Base-by-base conservation (phyloP, 2,329 filamentous ascomycete species). In the Bipolaris zeicola region DNA sequence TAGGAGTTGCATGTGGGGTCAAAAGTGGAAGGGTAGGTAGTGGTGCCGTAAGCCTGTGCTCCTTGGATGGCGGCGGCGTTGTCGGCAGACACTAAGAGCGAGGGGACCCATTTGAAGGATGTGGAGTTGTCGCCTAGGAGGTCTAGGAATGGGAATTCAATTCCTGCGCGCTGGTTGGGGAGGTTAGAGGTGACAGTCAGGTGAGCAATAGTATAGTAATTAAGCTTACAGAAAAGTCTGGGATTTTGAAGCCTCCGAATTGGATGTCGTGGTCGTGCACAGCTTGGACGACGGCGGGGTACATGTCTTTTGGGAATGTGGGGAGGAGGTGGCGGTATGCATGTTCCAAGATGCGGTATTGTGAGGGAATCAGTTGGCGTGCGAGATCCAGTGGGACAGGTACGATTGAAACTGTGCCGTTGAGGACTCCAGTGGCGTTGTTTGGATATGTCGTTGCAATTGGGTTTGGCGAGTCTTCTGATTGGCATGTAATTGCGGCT, bases 91-190 rank as follows among this genome's bases (percentile, higher is more conserved):
- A 85, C 79, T 54, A 85, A 69, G 50, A 83, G 76, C 2, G 77
- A 76, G 0, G 78, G 78, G 0, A 76, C 77, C 77, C 81, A 85
- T 37, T 80, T 79, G 72, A 85, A 86, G 2, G 78, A 80, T 1
- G 81, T 80, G 58, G 77, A 72, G 33, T 79, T 80, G 67, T 85
- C 82, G 47, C 77, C 75, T 2, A 84, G 72, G 5, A 83, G 65
- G 64, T 85, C 83, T 36, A 86, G 57, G 66, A 86, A 86, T 0
- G 84, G 84, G 55, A 85, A 86, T 60, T 82, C 80, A 57, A 84
- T 79, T 7, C 80, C 78, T 16, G 80, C 72, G 36, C 80, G 80
- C 83, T 85, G 50, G 5, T 18, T 10, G 10, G n/a, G n/a, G 10
- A 14, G 26, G 37, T 57, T 53, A 57, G 37, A n/a, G 31, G 18